Evolutionary conservation across 2,329 filamentous ascomycete genomes (phyloP).

Genomic region (Fusarium sp.): DNA sequence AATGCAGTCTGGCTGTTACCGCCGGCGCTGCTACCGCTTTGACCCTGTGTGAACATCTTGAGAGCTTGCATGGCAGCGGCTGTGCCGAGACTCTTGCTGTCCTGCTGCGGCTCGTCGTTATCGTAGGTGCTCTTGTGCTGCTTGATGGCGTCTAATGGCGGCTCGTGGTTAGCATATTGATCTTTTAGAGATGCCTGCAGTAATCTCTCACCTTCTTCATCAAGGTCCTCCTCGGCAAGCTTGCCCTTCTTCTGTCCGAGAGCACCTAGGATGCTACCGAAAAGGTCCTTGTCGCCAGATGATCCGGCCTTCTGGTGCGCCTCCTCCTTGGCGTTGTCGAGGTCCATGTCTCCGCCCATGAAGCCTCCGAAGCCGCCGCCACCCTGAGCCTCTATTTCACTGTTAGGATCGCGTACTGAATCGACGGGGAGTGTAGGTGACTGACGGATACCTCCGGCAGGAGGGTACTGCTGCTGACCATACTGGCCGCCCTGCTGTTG

Average conservation of each 20-base stretch:
- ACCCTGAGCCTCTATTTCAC: slow-evolving; percentile 50
- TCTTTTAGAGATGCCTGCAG: no score
- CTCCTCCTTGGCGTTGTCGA: slow-evolving; percentile 60
- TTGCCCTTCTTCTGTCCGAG: slow-evolving; percentile 63
- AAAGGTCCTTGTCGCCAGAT: slow-evolving; percentile 62
- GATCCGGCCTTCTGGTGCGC: slow-evolving; percentile 61
- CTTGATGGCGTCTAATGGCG: slow-evolving; percentile 69
- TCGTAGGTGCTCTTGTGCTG: slow-evolving; percentile 82
- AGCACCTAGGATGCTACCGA: slow-evolving; percentile 60
- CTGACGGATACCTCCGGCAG: slow-evolving; percentile 47
- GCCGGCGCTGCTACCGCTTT: slow-evolving; percentile 52
- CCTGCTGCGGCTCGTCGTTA: slow-evolving; percentile 59
- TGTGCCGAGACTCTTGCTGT: slow-evolving; percentile 69
- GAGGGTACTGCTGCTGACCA: slow-evolving; percentile 39
- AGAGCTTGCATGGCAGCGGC: slow-evolving; percentile 85
- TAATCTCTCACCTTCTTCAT: slow-evolving; percentile 59
- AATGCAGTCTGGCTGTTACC: slow-evolving; percentile 79
- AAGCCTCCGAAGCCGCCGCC: slow-evolving; percentile 54
- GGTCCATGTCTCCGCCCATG: slow-evolving; percentile 60
- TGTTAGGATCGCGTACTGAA: slow-evolving; percentile 14
- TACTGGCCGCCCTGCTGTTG: slow-evolving; percentile 25
- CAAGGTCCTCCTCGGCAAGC: slow-evolving; percentile 61
- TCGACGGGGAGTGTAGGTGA: not conserved
- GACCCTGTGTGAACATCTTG: slow-evolving; percentile 78
- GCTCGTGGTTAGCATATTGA: not conserved